phyloP scores from a whole-genome alignment of 2,329 filamentous ascomycete species.

The Colletotrichum cuscutae region DNA sequence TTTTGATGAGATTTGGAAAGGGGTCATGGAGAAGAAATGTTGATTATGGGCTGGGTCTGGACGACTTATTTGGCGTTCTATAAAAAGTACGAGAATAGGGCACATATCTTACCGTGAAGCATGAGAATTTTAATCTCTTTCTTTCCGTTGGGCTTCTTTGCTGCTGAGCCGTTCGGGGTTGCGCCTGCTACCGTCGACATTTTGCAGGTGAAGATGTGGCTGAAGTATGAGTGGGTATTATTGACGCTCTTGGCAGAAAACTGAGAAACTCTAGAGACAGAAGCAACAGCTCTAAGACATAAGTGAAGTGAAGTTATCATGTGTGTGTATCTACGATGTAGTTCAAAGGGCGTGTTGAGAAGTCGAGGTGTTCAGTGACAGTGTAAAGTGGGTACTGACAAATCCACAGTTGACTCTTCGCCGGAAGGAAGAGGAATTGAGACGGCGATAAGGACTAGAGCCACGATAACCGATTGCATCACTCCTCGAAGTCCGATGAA shows the following conservation, averaged over 20 bases:
- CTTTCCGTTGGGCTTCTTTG: slow-evolving; percentile 51
- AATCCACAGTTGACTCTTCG: slow-evolving; percentile 28
- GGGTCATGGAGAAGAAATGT: not conserved
- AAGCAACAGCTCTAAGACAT: not conserved
- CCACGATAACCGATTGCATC: not conserved
- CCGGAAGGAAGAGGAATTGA: slow-evolving; percentile 2
- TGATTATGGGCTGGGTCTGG: not conserved
- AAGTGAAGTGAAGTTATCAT: slow-evolving; percentile 7
- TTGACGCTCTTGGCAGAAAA: not conserved
- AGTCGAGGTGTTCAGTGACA: not conserved
- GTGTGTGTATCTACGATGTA: not conserved
- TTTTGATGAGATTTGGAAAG: not conserved
- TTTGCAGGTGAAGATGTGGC: not conserved
- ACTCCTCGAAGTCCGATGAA: not conserved
- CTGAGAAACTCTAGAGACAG: not conserved
- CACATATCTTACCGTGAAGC: slow-evolving; percentile 70
- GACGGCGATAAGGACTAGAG: not conserved
- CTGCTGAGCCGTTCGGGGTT: slow-evolving; percentile 36
- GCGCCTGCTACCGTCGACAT: slow-evolving; percentile 20
- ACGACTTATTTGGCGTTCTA: not conserved
- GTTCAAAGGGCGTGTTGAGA: not conserved
- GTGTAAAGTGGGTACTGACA: slow-evolving; percentile 14
- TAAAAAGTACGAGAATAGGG: not conserved
- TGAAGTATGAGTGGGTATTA: not conserved
- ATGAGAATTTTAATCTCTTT: slow-evolving; percentile 76